phyloP scores from a whole-genome alignment of 2,329 filamentous ascomycete genomes.

The Monosporascus sp. region DNA sequence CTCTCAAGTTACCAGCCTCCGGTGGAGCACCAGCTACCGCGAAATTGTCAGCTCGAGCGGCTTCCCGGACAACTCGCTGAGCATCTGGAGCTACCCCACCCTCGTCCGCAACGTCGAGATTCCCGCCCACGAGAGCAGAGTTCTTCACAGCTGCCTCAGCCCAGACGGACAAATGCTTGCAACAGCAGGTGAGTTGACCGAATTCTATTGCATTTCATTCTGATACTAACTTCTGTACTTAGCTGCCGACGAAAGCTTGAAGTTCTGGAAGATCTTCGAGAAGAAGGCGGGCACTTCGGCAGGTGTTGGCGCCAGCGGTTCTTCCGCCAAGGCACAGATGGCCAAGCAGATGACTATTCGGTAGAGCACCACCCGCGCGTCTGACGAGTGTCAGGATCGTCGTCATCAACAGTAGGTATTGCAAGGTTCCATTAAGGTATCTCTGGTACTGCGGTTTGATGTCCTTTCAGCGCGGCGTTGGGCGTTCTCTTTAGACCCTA shows the following conservation, averaged over 20 bases:
- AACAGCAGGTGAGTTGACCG: conserved; percentile 63
- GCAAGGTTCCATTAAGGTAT: conserved; percentile 23
- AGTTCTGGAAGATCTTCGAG: conserved; percentile 99
- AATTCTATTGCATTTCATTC: not conserved
- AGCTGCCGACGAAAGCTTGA: conserved; percentile 93
- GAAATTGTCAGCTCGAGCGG: conserved; percentile 97
- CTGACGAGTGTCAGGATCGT: conserved; percentile 16
- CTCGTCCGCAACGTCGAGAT: conserved; percentile 97
- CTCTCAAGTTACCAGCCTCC: conserved; percentile 91
- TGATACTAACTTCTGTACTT: conserved; percentile 22
- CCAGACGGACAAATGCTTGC: conserved; percentile 97
- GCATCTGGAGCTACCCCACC: conserved; percentile 98
- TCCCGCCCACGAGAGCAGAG: conserved; percentile 91
- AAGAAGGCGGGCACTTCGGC: conserved; percentile 80
- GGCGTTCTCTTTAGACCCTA: conserved; percentile 4
- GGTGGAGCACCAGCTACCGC: conserved; percentile 95
- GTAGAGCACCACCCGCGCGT: conserved; percentile 38
- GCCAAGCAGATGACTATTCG: conserved; percentile 94
- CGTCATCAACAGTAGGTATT: conserved; percentile 25
- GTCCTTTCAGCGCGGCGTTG: conserved; percentile 26
- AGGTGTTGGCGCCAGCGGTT: conserved; percentile 59
- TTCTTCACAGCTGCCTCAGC: conserved; percentile 93
- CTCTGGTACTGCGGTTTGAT: conserved; percentile 23
- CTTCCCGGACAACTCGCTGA: conserved; percentile 98
- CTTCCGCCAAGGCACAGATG: conserved; percentile 76